A percentile compares a stretch with the other conserved stretches of the same genome.
These are phyloP conservation scores for Rhizopus stolonifer DNA, from an alignment of 371 early-diverging fungal genomes.

Conservation along the genomic window DNA sequence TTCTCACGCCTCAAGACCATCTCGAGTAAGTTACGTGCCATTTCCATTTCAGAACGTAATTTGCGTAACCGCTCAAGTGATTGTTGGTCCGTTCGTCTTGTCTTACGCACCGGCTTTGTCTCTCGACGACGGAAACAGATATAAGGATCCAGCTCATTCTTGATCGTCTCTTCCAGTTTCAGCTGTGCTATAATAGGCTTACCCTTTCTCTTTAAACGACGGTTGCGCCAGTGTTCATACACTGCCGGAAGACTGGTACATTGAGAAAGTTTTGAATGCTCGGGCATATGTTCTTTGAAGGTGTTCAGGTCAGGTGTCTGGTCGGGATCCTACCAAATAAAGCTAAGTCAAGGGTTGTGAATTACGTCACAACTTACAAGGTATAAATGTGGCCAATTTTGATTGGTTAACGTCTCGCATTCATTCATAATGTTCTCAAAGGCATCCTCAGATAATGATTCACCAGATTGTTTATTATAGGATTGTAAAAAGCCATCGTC, in stretches of 20 bases:
- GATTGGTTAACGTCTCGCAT: slow-evolving; percentile 63
- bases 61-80: slow-evolving; percentile 82
- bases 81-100: slow-evolving; percentile 85
- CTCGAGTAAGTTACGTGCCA: slow-evolving; percentile 74
- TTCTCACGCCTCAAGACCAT: slow-evolving; percentile 81
- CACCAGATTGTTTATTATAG: slow-evolving; percentile 43
- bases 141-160: slow-evolving; percentile 87
- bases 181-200: slow-evolving; percentile 64
- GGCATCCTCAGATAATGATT: slow-evolving; percentile 58
- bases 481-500: slow-evolving; percentile 73
- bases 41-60: slow-evolving; percentile 79
- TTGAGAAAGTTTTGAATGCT: slow-evolving; percentile 8
- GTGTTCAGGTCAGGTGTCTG: slow-evolving; percentile 16
- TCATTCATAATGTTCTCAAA: slow-evolving; percentile 82
- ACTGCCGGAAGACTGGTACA: slow-evolving; percentile 13
- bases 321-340: slow-evolving; percentile 20
- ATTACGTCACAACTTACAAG: slow-evolving; percentile 35
- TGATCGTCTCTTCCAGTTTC: slow-evolving; percentile 56
- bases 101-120: slow-evolving; percentile 83
- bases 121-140: slow-evolving; percentile 97
- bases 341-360: neutral
- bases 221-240: slow-evolving; percentile 48
- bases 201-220: slow-evolving; percentile 46
- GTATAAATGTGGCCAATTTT: slow-evolving; percentile 58
- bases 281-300: slow-evolving; percentile 17